phyloP scores from a whole-genome alignment of 75 land plant species.

The Sequoiadendron giganteum region DNA sequence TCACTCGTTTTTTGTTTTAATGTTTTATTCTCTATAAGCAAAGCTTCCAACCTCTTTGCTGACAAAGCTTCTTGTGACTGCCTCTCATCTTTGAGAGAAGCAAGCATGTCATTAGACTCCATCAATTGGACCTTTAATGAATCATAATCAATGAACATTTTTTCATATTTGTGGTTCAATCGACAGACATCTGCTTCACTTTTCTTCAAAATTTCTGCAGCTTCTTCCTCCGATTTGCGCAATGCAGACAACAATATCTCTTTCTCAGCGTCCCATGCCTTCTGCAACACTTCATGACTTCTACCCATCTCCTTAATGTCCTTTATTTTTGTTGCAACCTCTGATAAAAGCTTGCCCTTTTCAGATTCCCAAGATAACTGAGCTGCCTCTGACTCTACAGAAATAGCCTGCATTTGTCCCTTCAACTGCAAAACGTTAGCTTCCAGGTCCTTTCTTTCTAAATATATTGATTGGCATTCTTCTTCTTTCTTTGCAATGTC shows the following conservation, averaged over 20 bases:
- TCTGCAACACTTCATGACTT: neutral
- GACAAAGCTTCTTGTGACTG: neutral
- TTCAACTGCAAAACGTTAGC: neutral
- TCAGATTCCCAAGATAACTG: neutral
- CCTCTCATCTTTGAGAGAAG: constrained; percentile 1
- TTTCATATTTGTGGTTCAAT: neutral
- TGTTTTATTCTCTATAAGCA: neutral
- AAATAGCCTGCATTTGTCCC: neutral
- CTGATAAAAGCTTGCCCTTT: neutral
- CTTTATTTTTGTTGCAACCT: neutral
- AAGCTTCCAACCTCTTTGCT: constrained; percentile 1
- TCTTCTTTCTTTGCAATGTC: neutral
- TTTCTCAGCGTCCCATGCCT: neutral
- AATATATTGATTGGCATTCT: neutral
- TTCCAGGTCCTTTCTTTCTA: neutral
- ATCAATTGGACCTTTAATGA: neutral
- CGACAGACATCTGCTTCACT: neutral
- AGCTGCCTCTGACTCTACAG: neutral
- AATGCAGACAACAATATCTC: neutral
- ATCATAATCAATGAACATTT: neutral
- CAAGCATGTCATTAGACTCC: neutral
- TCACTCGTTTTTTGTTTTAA: neutral
- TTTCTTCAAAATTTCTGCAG: neutral
- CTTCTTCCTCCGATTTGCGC: neutral
- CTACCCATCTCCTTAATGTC: neutral